phyloP scores from a whole-genome alignment of 306 rosid genomes.

The Astragalus glycyphyllos region DNA sequence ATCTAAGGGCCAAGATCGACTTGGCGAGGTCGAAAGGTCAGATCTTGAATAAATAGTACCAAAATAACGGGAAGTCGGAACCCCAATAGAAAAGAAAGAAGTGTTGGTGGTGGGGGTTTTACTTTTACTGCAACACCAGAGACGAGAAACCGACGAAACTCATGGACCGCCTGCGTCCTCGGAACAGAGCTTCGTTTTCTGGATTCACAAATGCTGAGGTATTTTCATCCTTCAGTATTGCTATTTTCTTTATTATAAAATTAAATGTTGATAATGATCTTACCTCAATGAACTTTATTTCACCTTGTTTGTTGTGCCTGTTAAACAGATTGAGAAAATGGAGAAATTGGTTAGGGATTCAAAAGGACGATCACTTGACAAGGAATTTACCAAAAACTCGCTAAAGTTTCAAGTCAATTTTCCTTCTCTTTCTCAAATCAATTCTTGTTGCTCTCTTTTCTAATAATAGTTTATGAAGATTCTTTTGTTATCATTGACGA shows the following conservation, averaged over 20 bases:
- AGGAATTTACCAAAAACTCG: conserved; percentile 64
- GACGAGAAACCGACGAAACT: too few species aligned
- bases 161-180: conserved; percentile 96
- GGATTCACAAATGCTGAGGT: conserved; percentile 92
- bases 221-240: background rate
- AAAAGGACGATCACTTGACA: conserved; percentile 50
- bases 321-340: conserved; percentile 79
- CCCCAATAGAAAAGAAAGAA: too few species aligned
- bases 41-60: too few species aligned
- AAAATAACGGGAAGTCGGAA: too few species aligned
- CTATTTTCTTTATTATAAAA: too few species aligned
- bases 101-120: too few species aligned
- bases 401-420: conserved; percentile 73
- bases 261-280: too few species aligned
- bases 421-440: background rate
- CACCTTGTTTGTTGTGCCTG: background rate
- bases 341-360: conserved; percentile 62
- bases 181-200: conserved; percentile 58
- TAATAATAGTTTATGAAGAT: background rate
- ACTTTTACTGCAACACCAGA: too few species aligned
- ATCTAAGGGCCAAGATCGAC: too few species aligned
- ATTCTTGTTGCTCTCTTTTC: conserved; percentile 2
- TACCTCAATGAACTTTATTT: conserved; percentile 11
- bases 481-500: conserved; percentile 24
- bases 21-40: too few species aligned